A percentile compares a stretch with the other conserved stretches of the same genome.
Conservation (phyloP, 768 basidiomycete species). For the Mycena pura region DNA sequence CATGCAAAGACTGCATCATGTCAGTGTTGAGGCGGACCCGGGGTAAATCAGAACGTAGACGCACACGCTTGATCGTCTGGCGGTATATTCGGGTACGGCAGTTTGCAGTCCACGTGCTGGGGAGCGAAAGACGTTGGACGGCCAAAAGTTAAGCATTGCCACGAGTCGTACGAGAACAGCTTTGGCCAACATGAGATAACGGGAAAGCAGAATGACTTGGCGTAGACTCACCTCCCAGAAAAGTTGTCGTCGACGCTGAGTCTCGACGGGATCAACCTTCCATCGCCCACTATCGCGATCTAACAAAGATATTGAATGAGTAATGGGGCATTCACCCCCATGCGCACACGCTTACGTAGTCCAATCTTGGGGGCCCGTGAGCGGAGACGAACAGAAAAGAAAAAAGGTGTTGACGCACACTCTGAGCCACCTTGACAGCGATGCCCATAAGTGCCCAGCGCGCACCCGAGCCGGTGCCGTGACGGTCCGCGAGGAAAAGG, state of each 20-base stretch:
- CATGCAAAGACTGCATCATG: conserved; percentile 62
- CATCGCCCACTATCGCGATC: conserved; percentile 76
- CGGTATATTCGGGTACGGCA: conserved; percentile 57
- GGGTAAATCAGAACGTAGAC: conserved; percentile 31
- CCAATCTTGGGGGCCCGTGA: conserved; percentile 58
- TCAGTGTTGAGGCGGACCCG: conserved; percentile 1
- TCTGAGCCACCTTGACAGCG: conserved; percentile 73
- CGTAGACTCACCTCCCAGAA: conserved; percentile 60
- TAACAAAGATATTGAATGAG: conserved; percentile 34
- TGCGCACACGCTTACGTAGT: conserved; percentile 56
- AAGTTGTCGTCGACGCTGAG: conserved; percentile 65
- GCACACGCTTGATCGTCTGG: conserved; percentile 66
- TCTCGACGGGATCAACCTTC: conserved; percentile 65
- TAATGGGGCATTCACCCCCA: conserved; percentile 14
- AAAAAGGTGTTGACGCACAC: conserved; percentile 51
- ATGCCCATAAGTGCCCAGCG: conserved; percentile 75
- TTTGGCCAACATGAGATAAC: background rate
- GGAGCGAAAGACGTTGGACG: conserved; percentile 73
- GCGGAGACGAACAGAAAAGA: conserved; percentile 17
- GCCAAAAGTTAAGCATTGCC: conserved; percentile 73
- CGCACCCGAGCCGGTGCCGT: conserved; percentile 68
- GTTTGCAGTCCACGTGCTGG: conserved; percentile 70
- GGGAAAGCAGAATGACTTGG: conserved; percentile 36
- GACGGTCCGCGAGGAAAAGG: conserved; percentile 71
- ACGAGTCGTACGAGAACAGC: conserved; percentile 58